Evolutionary conservation across 345 rosid genomes (phyloP), one percentile per base, ranked within the genome.

Genomic region (Aegle marmelos): DNA sequence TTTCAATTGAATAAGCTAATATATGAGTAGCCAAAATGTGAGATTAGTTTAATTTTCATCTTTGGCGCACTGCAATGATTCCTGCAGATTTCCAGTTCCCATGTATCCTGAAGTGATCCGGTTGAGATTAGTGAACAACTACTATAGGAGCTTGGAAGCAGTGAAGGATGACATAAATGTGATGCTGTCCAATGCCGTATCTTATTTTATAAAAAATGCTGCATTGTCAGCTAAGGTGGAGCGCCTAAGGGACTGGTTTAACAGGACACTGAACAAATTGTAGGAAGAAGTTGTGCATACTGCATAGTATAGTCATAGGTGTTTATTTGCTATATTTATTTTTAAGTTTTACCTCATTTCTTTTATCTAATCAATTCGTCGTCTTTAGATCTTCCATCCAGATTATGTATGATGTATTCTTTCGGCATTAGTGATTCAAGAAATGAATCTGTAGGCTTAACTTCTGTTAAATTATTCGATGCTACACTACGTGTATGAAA

Each of bases 71-170:
- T 45, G 50, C 50, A 45, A 72, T 22, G 17, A 67, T 66, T 72
- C 19, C 68, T 19, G 76, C 95, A 96, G 98, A 89, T 94, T 90
- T 72, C 93, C 99, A 3, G 97, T 92, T 72, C 94, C 97, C 8
- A 53, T 96, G 72, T 88, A 89, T 85, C 94, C 97, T 2, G 92
- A 87, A 72, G 79, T 91, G 85, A 92, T 96, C 80, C 92, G 87
- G 77, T 71, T 76, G 84, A 94, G 98, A 88, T 77, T 96, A 83
- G 88, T 85, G 83, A 96, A 88, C 78, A 81, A 85, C 82, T 96
- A 94, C 80, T 96, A 92, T 80, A 86, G 98, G 79, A 91, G 84
- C 53, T 39, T 85, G 58, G 94, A 90, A 63, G 94, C 94, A 3
- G 87, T 88, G 82, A 85, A 87, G 80, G 91, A 90, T 74, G 99